Conservation (phyloP, 345 rosid species). For the Gossypium raimondii region DNA sequence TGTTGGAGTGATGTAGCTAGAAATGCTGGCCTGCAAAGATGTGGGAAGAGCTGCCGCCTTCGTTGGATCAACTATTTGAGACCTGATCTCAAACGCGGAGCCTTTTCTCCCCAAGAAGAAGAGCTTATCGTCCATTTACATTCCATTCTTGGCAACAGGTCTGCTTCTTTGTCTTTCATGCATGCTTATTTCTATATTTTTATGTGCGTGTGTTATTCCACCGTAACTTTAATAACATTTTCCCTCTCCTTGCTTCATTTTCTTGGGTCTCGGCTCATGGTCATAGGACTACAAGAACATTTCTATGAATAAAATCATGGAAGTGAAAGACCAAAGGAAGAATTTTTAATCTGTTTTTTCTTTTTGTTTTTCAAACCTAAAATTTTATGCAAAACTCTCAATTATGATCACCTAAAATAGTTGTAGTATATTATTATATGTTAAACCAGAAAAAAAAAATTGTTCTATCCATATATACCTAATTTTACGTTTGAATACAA, state of each 20-base stretch:
- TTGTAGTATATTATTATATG: too few relatives aligned
- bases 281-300: not conserved
- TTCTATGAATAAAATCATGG: too few relatives aligned
- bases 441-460: too few relatives aligned
- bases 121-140: constrained; percentile 85
- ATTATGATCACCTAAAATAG: too few relatives aligned
- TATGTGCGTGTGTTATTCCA: not conserved
- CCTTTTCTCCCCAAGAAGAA: constrained; percentile 91
- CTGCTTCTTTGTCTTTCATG: constrained; percentile 20
- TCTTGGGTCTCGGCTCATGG: not conserved
- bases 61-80: constrained; percentile 97
- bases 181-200: not conserved
- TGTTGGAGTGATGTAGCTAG: constrained; percentile 98
- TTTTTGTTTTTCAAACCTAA: too few relatives aligned
- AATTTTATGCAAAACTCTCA: too few relatives aligned
- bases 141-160: constrained; percentile 97
- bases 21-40: constrained; percentile 91
- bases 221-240: not conserved
- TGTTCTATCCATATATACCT: not conserved
- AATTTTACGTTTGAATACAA: not conserved
- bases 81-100: constrained; percentile 98
- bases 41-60: constrained; percentile 98
- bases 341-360: not conserved
- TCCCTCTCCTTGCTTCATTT: not conserved
- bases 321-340: not conserved